These are phyloP conservation scores for Physcia stellaris DNA, from an alignment of 495 filamentous ascomycete genomes.

Conservation along the genomic window DNA sequence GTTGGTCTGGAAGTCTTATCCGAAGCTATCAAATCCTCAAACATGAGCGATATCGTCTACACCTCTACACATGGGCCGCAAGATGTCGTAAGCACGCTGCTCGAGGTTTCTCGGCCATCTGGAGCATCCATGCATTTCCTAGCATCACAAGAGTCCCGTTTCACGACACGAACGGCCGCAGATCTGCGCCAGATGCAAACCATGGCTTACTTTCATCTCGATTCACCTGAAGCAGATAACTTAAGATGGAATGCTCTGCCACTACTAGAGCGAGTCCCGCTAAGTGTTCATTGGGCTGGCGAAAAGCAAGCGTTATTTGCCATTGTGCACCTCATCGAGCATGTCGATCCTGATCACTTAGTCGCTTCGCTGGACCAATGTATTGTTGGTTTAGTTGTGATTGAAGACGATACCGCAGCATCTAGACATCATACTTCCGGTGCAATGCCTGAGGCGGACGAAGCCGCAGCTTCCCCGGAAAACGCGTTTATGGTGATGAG, in stretches of 20 bases:
- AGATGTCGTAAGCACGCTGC: slow-evolving; percentile 47
- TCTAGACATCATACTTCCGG: not conserved
- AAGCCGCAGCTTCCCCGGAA: not conserved
- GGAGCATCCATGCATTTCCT: slow-evolving; percentile 27
- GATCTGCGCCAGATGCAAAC: slow-evolving; percentile 68
- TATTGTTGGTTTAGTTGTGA: slow-evolving; percentile 40
- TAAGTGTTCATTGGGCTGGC: slow-evolving; percentile 44
- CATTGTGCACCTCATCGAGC: slow-evolving; percentile 38
- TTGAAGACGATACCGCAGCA: slow-evolving; percentile 26
- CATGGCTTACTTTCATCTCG: slow-evolving; percentile 62
- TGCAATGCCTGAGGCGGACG: not conserved
- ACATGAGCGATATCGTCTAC: slow-evolving; percentile 51
- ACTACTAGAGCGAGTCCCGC: slow-evolving; percentile 33
- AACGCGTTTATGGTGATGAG: not conserved
- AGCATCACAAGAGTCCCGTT: slow-evolving; percentile 45
- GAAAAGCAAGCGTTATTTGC: slow-evolving; percentile 34
- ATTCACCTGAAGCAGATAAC: slow-evolving; percentile 20
- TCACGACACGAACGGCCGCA: slow-evolving; percentile 48
- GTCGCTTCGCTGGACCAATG: slow-evolving; percentile 40
- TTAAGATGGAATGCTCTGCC: slow-evolving; percentile 35
- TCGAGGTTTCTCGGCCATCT: slow-evolving; percentile 22
- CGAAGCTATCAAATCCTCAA: slow-evolving; percentile 39
- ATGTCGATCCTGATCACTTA: slow-evolving; percentile 31
- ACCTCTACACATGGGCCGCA: slow-evolving; percentile 57
- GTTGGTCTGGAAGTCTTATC: slow-evolving; percentile 56